phyloP scores from a whole-genome alignment of 495 filamentous ascomycete species.

The Symbiotaphrina buchneri region DNA sequence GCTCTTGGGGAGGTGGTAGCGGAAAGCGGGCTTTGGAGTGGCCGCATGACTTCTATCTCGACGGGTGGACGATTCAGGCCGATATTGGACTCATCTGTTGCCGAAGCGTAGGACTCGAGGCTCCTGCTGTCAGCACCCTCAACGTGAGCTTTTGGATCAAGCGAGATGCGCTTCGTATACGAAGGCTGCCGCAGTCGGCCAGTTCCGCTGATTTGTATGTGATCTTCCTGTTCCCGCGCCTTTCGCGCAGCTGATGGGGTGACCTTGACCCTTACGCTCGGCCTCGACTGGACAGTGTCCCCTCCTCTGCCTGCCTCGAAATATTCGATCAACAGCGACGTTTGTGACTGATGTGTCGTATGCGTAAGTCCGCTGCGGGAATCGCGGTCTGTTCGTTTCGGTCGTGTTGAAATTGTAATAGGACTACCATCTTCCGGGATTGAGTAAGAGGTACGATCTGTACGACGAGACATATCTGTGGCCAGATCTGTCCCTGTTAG shows the following conservation, averaged over 20 bases:
- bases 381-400: conserved; percentile 25
- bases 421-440: conserved; percentile 91
- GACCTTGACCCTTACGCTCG: conserved; percentile 86
- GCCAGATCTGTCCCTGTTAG: conserved; percentile 42
- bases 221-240: conserved; percentile 35
- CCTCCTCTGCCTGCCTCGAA: conserved; percentile 68
- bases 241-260: conserved; percentile 51
- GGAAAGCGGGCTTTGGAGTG: conserved; percentile 28
- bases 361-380: conserved; percentile 24
- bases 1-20: conserved; percentile 22
- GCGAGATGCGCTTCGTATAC: conserved; percentile 39
- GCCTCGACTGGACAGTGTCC: conserved; percentile 35
- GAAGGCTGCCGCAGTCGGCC: conserved; percentile 40
- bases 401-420: conserved; percentile 60
- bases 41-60: conserved; percentile 58
- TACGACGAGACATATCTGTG: conserved; percentile 53
- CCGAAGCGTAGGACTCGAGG: conserved; percentile 42
- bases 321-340: conserved; percentile 91
- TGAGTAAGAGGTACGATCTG: conserved; percentile 66
- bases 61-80: conserved; percentile 44
- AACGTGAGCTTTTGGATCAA: conserved; percentile 26
- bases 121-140: conserved; percentile 28
- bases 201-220: conserved; percentile 60
- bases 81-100: conserved; percentile 53
- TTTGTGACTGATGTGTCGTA: conserved; percentile 46